These are phyloP conservation scores for Trametes cinnabarina DNA, from an alignment of 768 basidiomycete genomes.

Conservation along the genomic window DNA sequence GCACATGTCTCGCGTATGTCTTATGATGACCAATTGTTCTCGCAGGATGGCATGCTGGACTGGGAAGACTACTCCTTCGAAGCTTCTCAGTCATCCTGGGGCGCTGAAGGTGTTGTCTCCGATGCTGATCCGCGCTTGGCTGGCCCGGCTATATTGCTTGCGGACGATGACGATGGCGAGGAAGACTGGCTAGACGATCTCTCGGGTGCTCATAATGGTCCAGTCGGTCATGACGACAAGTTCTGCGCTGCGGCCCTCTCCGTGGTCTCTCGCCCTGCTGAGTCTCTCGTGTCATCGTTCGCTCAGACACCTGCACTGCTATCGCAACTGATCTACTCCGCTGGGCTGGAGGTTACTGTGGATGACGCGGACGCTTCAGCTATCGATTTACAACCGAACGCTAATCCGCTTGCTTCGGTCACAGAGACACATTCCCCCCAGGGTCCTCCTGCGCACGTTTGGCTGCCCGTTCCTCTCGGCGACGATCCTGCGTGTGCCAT, in stretches of 20 bases:
- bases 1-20: too few relatives aligned
- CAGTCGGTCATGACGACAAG: neutral
- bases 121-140: neutral
- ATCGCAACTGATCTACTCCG: neutral
- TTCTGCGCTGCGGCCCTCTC: neutral
- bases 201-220: neutral
- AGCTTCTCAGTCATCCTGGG: neutral
- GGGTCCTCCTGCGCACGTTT: neutral
- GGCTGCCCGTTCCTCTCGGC: slow-evolving; percentile 2
- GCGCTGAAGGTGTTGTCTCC: neutral
- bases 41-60: slow-evolving; percentile 5
- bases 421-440: too few relatives aligned
- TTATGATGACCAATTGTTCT: too few relatives aligned
- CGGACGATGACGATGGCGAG: slow-evolving; percentile 10
- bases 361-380: neutral
- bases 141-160: neutral
- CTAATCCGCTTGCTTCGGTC: neutral
- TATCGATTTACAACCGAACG: neutral
- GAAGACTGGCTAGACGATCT: slow-evolving; percentile 3
- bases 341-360: neutral
- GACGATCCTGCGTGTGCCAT: slow-evolving; percentile 10
- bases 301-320: neutral
- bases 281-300: neutral
- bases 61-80: neutral
- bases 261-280: neutral